Evolutionary conservation across 371 early-diverging fungal genomes (phyloP), one percentile per base, ranked within the genome.

Genomic region (Basidiobolus meristosporus): DNA sequence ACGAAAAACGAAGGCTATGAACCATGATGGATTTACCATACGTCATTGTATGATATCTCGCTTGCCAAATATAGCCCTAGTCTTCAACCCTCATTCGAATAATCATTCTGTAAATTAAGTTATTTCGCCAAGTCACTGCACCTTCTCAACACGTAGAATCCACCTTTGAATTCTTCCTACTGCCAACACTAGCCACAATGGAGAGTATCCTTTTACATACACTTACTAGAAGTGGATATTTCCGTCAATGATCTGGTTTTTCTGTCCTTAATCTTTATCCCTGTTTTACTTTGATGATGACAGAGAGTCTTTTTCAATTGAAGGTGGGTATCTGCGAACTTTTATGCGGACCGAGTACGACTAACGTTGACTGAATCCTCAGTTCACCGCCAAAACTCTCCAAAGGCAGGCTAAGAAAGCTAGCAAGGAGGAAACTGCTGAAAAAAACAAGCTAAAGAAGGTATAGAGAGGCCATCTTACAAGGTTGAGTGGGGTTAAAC

Each of bases 311-410:
- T 10, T 73, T 80, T 51, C 72, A 80, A 33, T 62, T 80, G 34
- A 80, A 74, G 61, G 78, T 74, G 54, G 30, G 41, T 7, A 48
- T 14, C 11, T 7, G 16, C 15, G 16, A 16, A 11, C 34, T 16
- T 29, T 20, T 12, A 15, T 37, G 29, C 18, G 17, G 16, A 16
- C 15, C 19, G 18, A 15, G 16, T 2, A 42, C 12, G 9, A 0
- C 15, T n/a, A 31, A 22, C 30, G 39, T 30, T 23, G 11, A 26
- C 15, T 28, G 11, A 39, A 92, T 26, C 26, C 26, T 9, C 3
- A 26, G 90, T 82, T 91, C 44, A 87, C 89, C 38, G 82, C 91
- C 17, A 96, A 92, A 57, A 76, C 78, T 52, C 59, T 96, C 42
- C 73, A 76, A 38, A 70, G 84, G 35, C 77, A 88, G 47, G 69